Conservation (phyloP, 2,329 filamentous ascomycete species). For the Fonsecaea multimorphosa region DNA sequence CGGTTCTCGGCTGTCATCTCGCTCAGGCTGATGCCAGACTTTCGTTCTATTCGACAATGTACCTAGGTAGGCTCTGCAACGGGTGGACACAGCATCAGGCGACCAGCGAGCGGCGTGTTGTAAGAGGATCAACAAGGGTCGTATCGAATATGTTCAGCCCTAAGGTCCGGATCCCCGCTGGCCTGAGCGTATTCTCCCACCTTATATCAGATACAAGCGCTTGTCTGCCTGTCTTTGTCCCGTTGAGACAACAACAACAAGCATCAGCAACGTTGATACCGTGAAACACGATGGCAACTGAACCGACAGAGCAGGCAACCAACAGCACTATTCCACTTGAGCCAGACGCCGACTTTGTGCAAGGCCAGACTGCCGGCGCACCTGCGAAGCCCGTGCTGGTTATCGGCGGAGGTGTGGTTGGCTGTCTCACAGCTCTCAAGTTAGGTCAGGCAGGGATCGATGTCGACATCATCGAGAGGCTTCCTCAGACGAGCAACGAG, state of each 20-base stretch:
- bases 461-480: slow-evolving; percentile 44
- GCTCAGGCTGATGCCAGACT: not conserved
- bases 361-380: not conserved
- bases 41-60: not conserved
- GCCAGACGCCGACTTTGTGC: not conserved
- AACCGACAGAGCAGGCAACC: not conserved
- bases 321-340: not conserved
- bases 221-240: not conserved
- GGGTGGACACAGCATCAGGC: not conserved
- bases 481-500: slow-evolving; percentile 15
- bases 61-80: not conserved
- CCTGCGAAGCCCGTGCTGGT: slow-evolving; percentile 22
- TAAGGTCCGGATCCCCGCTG: not conserved
- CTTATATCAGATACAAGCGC: not conserved
- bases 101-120: not conserved
- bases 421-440: slow-evolving; percentile 50
- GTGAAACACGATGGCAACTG: not conserved
- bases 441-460: slow-evolving; percentile 45
- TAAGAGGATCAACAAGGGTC: not conserved
- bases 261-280: not conserved
- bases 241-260: not conserved
- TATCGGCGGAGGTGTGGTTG: slow-evolving; percentile 50
- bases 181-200: not conserved
- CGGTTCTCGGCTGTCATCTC: not conserved
- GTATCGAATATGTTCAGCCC: not conserved